A percentile compares a stretch with the other conserved stretches of the same genome.
Conservation (phyloP, 768 basidiomycete genomes). For the Tremella mesenterica region DNA sequence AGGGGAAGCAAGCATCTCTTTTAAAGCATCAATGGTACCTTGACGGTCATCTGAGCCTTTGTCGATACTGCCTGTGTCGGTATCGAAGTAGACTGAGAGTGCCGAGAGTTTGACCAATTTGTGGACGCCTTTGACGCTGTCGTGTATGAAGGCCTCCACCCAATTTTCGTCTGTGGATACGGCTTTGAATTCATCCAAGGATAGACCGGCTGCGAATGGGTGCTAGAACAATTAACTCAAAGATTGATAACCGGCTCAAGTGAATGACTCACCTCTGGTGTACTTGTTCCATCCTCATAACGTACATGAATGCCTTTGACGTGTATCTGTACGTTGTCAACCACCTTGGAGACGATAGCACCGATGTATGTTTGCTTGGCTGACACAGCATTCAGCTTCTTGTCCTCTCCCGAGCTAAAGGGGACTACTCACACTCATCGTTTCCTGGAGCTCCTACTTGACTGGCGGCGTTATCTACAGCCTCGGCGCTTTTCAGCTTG, state of each 20-base stretch:
- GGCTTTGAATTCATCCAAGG: constrained; percentile 76
- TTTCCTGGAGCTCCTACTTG: constrained; percentile 25
- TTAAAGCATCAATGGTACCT: constrained; percentile 65
- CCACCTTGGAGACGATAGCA: constrained; percentile 74
- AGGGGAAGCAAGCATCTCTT: constrained; percentile 50
- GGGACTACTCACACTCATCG: constrained; percentile 37
- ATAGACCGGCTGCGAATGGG: constrained; percentile 86
- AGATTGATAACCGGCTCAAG: background rate
- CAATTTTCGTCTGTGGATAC: constrained; percentile 80
- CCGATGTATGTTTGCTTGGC: constrained; percentile 74
- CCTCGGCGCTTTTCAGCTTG: constrained; percentile 76
- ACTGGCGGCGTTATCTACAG: constrained; percentile 50
- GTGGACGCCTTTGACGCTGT: constrained; percentile 73
- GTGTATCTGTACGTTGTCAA: constrained; percentile 93
- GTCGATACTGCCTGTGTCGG: constrained; percentile 70
- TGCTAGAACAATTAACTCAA: constrained; percentile 65
- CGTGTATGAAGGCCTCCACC: constrained; percentile 86
- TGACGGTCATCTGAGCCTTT: constrained; percentile 51
- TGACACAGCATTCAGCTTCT: constrained; percentile 1
- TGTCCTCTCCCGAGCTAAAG: background rate
- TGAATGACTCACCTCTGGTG: constrained; percentile 66
- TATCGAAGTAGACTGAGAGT: constrained; percentile 88
- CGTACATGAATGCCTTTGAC: constrained; percentile 92
- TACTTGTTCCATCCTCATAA: constrained; percentile 90
- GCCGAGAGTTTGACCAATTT: constrained; percentile 87